Evolutionary conservation across 2,329 filamentous ascomycete species (phyloP), one percentile per base, ranked within the genome.

Genomic region (Cytospora chrysosperma): DNA sequence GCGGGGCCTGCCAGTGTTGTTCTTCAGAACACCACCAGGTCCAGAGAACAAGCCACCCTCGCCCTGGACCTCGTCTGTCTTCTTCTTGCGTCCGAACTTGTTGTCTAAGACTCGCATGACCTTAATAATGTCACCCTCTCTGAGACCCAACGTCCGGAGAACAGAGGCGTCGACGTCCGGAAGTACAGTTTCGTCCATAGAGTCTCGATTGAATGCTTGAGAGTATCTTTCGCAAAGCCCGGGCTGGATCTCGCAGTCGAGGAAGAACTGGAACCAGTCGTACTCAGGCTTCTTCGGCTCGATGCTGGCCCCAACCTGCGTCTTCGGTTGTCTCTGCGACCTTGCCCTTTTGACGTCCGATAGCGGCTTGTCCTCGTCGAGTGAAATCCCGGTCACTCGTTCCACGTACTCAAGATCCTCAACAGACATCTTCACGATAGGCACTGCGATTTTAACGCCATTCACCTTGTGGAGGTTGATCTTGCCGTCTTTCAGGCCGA

Each of bases 201-300:
- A 95, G 73, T 99, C 95, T 72, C 89, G 89, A 55, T 86, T 76
- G 73, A 99, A 99, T 2, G 92, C 92, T 72, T 93, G 91, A 1
- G 93, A 89, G 73, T 99, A 99, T 61, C 95, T 86, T 77, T 98
- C 94, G 76, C 95, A 99, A 53, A 97, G 88, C 64, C 96, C 92
- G 56, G 94, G 91, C 52, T 93, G 90, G 70, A 98, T 92, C 54
- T 96, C 94, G 74, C 93, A 96, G 67, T 88, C 88, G 49, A 99
- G 80, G 82, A 99, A 99, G 79, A 99, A 98, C 73, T 97, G 93
- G 72, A 99, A 99, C 95, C 95, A 99, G 75, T 99, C 95, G 74
- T 98, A 96, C 55, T 95, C 89, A 1, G 90, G 82, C 75, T 88
- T 89, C 71, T 83, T 80, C 26, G 78, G 75, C 54, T 89, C 83